phyloP scores from a whole-genome alignment of 129 eudicot species.

The Centaurea solstitialis region DNA sequence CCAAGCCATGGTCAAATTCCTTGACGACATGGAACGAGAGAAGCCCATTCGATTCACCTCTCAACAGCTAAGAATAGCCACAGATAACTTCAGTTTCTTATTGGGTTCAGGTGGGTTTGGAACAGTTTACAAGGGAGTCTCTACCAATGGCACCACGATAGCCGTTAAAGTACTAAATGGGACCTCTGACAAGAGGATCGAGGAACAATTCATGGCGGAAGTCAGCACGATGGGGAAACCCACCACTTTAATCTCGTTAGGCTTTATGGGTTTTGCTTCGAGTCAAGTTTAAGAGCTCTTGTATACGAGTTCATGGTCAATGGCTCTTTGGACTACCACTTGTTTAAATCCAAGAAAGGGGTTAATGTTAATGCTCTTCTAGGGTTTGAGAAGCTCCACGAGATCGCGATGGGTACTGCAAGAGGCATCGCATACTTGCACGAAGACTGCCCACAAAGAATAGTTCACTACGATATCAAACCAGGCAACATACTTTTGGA shows the following conservation, averaged over 20 bases:
- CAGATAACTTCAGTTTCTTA: constrained; percentile 9
- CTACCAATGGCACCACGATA: background rate
- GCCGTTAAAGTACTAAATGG: constrained; percentile 36
- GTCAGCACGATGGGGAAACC: constrained; percentile 43
- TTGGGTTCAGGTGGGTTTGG: constrained; percentile 39
- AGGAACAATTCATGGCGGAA: constrained; percentile 42
- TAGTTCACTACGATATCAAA: constrained; percentile 42
- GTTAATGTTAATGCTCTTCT: background rate
- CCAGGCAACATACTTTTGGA: constrained; percentile 38
- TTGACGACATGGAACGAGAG: constrained; percentile 27
- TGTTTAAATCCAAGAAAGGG: constrained; percentile 12
- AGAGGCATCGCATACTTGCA: constrained; percentile 36
- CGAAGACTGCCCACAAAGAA: constrained; percentile 34
- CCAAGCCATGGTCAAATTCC: constrained; percentile 19
- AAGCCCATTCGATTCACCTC: constrained; percentile 36
- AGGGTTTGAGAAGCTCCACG: constrained; percentile 33
- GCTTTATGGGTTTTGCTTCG: constrained; percentile 40
- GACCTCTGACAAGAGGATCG: constrained; percentile 17
- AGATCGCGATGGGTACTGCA: constrained; percentile 29
- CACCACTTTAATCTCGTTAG: constrained; percentile 33
- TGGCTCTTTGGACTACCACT: constrained; percentile 32
- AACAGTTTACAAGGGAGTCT: constrained; percentile 33
- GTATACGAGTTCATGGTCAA: constrained; percentile 39
- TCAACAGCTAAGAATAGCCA: constrained; percentile 30
- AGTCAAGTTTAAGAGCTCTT: constrained; percentile 24